phyloP scores from a whole-genome alignment of 2,329 filamentous ascomycete genomes.

The Sclerotinia subarctica region DNA sequence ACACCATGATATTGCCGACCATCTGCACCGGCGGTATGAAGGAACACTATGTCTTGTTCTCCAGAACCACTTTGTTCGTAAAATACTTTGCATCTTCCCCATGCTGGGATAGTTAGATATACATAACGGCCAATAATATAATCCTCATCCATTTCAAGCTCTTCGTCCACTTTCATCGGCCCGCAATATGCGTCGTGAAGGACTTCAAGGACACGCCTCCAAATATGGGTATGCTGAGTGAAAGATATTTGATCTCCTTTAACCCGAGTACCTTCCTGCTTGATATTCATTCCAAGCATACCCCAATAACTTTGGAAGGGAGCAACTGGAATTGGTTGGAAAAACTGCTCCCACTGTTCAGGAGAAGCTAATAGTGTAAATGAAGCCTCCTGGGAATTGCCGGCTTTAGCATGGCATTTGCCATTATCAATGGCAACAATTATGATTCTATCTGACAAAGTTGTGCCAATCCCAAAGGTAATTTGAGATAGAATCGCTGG shows the following conservation, averaged over 20 bases:
- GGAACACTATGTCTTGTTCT: constrained; percentile 45
- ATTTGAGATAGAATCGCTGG: background rate
- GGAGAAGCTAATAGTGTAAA: constrained; percentile 9
- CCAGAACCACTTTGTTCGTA: constrained; percentile 48
- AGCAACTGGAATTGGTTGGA: constrained; percentile 21
- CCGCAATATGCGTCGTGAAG: constrained; percentile 48
- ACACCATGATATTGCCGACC: constrained; percentile 50
- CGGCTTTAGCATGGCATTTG: background rate
- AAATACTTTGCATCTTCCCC: constrained; percentile 49
- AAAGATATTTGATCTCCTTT: constrained; percentile 42
- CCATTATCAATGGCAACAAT: background rate
- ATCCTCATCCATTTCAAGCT: constrained; percentile 42
- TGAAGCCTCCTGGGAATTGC: background rate
- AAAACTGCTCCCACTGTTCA: constrained; percentile 26
- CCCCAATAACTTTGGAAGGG: constrained; percentile 28
- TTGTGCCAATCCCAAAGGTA: background rate
- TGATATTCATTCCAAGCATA: constrained; percentile 46
- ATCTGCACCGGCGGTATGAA: constrained; percentile 48
- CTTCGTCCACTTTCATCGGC: constrained; percentile 42
- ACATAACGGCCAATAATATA: constrained; percentile 47
- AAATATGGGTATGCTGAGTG: constrained; percentile 46
- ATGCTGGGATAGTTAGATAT: constrained; percentile 46
- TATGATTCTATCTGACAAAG: background rate
- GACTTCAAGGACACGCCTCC: constrained; percentile 47
- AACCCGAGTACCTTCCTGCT: constrained; percentile 48